Evolutionary conservation across 2,329 filamentous ascomycete genomes (phyloP), one percentile per base, ranked within the genome.

Genomic region (Microcyclosporella mali): DNA sequence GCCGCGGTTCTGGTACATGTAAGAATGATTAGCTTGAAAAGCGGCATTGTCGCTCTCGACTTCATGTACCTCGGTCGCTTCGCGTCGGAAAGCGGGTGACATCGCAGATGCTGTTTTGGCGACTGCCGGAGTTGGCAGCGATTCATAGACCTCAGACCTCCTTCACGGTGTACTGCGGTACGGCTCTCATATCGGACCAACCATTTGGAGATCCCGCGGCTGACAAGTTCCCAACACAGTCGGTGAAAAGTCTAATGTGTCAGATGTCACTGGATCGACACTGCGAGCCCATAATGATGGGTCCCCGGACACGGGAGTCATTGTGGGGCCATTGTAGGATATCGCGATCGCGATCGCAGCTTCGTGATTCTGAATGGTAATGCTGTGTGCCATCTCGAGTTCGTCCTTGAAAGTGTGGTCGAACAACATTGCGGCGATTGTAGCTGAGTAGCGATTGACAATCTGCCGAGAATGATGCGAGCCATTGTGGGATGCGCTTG

Each of bases 121-220:
- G 6, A 25, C 6, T 8, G 58, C 59, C 14, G 71, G 50, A 6
- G 27, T 37, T 14, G 42, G 29, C 3, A 43, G 21, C 1, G 71
- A 67, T 4, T 74, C 75, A 52, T 80, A 80, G 6, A 66, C 62
- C 40, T 72, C 70, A 80, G 6, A 66, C 62, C 40, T 72, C 70
- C 55, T 73, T 75, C 27, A 73, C 77, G 2, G 74, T 77, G 60
- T 80, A 80, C n/a, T n/a, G n/a, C n/a, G n/a, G 57, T 75, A 73
- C 40, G 71, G 70, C 6, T 61, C 64, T 75, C 75, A 81, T 12
- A 64, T 57, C 2, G 76, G 77, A 0, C 68, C 67, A 6, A 15
- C 33, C 28, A 31, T 43, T 25, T 25, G 21, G 67, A 51, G 69
- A 77, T 7, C 60, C 56, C 0, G 70, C 58, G 29, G 68, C 60